Percentiles rank a stretch among this genome's conserved stretches.
Evolutionary conservation across 2,329 filamentous ascomycete genomes (phyloP).

Genomic region (Ophiostoma populinum): DNA sequence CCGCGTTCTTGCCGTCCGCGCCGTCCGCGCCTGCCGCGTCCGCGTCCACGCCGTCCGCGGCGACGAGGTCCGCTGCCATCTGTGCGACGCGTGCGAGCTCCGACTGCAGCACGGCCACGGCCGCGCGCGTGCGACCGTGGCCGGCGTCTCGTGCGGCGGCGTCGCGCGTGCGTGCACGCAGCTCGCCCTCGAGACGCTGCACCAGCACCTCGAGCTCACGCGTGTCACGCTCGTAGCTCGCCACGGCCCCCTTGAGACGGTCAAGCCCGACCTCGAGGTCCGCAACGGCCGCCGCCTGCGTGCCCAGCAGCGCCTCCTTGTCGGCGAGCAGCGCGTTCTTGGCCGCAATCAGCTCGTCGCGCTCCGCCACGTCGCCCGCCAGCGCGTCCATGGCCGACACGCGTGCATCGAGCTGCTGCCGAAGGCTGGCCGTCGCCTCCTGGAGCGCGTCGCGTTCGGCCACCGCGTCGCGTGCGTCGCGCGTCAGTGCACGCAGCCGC

Average conservation of each 20-base stretch:
- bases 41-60: too few species aligned
- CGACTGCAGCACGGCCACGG: slow-evolving; percentile 31
- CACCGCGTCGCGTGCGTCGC: slow-evolving; percentile 29
- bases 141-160: slow-evolving; percentile 25
- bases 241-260: slow-evolving; percentile 32
- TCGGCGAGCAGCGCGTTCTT: slow-evolving; percentile 1
- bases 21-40: too few species aligned
- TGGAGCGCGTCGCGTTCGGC: slow-evolving; percentile 43
- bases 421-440: slow-evolving; percentile 34
- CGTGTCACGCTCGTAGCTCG: slow-evolving; percentile 36
- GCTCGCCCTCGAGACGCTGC: slow-evolving; percentile 27
- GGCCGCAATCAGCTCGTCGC: slow-evolving; percentile 12
- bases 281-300: slow-evolving; percentile 22
- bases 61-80: too few species aligned
- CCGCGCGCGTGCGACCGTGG: slow-evolving; percentile 22
- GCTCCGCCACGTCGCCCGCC: slow-evolving; percentile 20
- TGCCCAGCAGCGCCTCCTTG: slow-evolving; percentile 9
- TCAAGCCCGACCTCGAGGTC: slow-evolving; percentile 33
- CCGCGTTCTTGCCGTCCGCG: too few species aligned
- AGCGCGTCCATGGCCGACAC: slow-evolving; percentile 33
- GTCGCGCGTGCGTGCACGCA: slow-evolving; percentile 8
- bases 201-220: slow-evolving; percentile 34
- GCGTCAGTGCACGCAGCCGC: slow-evolving; percentile 31
- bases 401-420: slow-evolving; percentile 36
- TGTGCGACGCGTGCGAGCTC: slow-evolving; percentile 33